Percentiles rank a stretch among this genome's conserved stretches.
Conservation (phyloP, 495 filamentous ascomycete genomes). For the Talaromyces wortmannii region DNA sequence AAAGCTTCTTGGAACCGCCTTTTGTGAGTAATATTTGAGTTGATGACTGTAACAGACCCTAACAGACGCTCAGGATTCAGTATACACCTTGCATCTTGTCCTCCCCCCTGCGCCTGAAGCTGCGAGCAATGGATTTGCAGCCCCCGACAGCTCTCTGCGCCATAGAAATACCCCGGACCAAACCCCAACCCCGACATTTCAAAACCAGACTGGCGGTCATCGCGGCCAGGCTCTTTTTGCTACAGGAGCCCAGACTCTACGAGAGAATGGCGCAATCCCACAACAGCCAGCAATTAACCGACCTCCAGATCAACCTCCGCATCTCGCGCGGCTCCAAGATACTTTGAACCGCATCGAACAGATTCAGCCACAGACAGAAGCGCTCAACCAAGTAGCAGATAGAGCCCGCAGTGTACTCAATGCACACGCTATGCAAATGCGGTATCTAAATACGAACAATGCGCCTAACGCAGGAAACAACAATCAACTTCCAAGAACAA, state of each 20-base stretch:
- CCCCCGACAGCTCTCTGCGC: background rate
- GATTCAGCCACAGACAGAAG: background rate
- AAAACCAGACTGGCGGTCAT: background rate
- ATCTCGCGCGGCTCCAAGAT: background rate
- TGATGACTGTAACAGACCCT: conserved; percentile 5
- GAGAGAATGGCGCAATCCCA: background rate
- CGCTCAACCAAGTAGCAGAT: background rate
- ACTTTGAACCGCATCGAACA: background rate
- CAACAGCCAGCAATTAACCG: background rate
- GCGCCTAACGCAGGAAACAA: background rate
- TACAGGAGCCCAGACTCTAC: background rate
- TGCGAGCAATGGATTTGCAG: background rate
- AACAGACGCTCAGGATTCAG: conserved; percentile 34
- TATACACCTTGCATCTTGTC: conserved; percentile 55
- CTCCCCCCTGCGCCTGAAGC: conserved; percentile 32
- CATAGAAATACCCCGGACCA: conserved; percentile 6
- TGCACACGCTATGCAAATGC: background rate
- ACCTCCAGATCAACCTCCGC: no score
- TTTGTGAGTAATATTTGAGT: conserved; percentile 35
- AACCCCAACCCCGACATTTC: background rate
- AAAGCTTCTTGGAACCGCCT: conserved; percentile 48
- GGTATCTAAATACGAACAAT: background rate
- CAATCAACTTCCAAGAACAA: background rate
- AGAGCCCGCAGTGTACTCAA: background rate
- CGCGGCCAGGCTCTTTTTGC: background rate